Conservation (phyloP, 2,329 filamentous ascomycete species). For the Clarireedia homoeocarpa region DNA sequence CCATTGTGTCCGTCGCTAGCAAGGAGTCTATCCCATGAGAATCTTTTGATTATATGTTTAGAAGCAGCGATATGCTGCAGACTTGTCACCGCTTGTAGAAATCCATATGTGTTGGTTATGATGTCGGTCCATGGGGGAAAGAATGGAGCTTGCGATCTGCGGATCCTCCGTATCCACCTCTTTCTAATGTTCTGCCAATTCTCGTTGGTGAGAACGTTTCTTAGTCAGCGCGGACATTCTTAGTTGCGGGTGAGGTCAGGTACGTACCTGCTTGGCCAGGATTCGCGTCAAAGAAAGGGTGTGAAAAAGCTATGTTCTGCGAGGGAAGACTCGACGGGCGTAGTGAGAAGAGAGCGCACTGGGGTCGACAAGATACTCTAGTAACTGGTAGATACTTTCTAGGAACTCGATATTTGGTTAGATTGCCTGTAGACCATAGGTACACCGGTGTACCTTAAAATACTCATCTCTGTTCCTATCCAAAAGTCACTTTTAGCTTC, state of each 20-base stretch:
- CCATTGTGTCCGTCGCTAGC: constrained; percentile 19
- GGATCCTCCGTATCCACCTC: background rate
- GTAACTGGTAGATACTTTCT: too few species aligned
- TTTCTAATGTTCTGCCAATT: background rate
- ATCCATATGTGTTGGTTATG: constrained; percentile 20
- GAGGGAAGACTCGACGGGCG: too few species aligned
- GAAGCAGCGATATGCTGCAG: constrained; percentile 27
- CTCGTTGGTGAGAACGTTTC: background rate
- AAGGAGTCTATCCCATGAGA: constrained; percentile 2
- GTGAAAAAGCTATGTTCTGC: too few species aligned
- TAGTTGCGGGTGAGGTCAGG: too few species aligned
- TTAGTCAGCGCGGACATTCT: constrained; percentile 3
- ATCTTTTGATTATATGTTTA: background rate
- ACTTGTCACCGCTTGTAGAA: constrained; percentile 22
- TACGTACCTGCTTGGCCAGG: too few species aligned
- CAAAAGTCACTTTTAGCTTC: background rate
- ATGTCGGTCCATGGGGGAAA: constrained; percentile 5
- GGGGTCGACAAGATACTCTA: too few species aligned
- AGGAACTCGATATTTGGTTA: too few species aligned
- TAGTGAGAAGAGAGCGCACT: too few species aligned
- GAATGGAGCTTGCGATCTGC: constrained; percentile 1
- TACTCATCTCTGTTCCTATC: too few species aligned
- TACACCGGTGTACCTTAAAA: too few species aligned
- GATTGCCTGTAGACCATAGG: too few species aligned
- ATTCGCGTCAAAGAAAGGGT: too few species aligned